Evolutionary conservation across 2,329 filamentous ascomycete genomes (phyloP).

Genomic region (Exophiala sp.): DNA sequence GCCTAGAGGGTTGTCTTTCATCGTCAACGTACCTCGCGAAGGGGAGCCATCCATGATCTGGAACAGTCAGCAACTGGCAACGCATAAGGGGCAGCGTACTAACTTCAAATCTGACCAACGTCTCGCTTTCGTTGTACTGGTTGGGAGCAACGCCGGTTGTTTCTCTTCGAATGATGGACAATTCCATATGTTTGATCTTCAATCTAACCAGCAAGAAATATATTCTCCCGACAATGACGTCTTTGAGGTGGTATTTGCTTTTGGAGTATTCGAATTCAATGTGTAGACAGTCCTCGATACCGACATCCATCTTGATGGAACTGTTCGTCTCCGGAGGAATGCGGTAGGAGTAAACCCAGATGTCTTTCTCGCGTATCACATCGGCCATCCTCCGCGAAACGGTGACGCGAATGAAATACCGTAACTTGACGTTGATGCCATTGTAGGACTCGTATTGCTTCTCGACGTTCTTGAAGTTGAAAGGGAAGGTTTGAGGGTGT

Average conservation of each 20-base stretch:
- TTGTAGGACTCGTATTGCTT: conserved; percentile 99
- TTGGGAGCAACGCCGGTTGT: conserved; percentile 95
- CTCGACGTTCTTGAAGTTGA: conserved; percentile 99
- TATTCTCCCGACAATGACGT: conserved; percentile 96
- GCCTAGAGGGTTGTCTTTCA: not conserved
- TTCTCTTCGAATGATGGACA: conserved; percentile 93
- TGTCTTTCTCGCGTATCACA: conserved; percentile 96
- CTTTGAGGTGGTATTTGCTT: conserved; percentile 97
- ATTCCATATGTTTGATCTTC: conserved; percentile 99
- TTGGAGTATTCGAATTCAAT: conserved; percentile 99
- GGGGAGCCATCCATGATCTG: conserved; percentile 99
- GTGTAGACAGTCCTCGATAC: conserved; percentile 97
- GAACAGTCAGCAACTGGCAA: conserved; percentile 12
- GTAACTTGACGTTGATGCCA: conserved; percentile 97
- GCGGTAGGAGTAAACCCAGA: conserved; percentile 98
- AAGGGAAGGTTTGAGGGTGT: conserved; percentile 96
- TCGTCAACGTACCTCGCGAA: conserved; percentile 63
- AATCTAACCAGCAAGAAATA: conserved; percentile 95
- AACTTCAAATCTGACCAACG: conserved; percentile 90
- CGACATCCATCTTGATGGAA: conserved; percentile 99
- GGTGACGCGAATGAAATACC: conserved; percentile 96
- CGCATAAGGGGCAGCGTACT: conserved; percentile 17
- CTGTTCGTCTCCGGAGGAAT: conserved; percentile 97
- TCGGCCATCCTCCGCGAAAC: conserved; percentile 96
- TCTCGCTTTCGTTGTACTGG: conserved; percentile 99